Conservation (phyloP, 2,329 filamentous ascomycete genomes). For the Ascochyta clinopodiicola region DNA sequence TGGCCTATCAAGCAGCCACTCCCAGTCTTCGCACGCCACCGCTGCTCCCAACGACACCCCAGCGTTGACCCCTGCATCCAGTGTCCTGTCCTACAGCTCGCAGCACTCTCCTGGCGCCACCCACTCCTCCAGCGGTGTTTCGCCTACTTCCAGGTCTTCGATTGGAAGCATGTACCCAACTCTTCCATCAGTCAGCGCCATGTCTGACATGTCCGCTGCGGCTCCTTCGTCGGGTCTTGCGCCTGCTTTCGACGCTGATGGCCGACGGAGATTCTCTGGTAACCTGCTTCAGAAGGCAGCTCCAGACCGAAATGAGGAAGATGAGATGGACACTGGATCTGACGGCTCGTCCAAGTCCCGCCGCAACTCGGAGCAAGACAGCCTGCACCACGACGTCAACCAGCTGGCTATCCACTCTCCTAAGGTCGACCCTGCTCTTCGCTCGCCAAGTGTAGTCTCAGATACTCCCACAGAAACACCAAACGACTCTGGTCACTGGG, state of each 20-base stretch:
- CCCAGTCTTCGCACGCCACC: conserved; percentile 61
- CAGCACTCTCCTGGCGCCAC: conserved; percentile 79
- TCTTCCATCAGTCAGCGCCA: conserved; percentile 73
- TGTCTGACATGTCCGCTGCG: conserved; percentile 66
- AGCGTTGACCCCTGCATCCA: conserved; percentile 77
- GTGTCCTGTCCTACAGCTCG: conserved; percentile 77
- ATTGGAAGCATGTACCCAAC: conserved; percentile 74
- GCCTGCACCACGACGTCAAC: conserved; percentile 47
- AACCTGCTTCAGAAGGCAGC: conserved; percentile 62
- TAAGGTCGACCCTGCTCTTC: conserved; percentile 49
- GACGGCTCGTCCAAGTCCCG: conserved; percentile 43
- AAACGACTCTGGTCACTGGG: conserved; percentile 56
- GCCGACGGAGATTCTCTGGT: conserved; percentile 67
- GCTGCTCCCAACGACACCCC: conserved; percentile 67
- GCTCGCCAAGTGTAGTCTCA: conserved; percentile 48
- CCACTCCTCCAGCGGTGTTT: conserved; percentile 66
- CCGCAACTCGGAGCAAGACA: conserved; percentile 45
- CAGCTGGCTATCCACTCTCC: conserved; percentile 50
- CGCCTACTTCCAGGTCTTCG: conserved; percentile 65
- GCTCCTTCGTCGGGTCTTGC: conserved; percentile 73
- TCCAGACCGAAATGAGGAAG: conserved; percentile 40
- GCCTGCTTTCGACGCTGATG: conserved; percentile 65
- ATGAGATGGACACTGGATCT: conserved; percentile 53
- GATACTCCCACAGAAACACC: conserved; percentile 44
- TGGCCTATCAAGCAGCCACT: conserved; percentile 43